Base-by-base conservation (phyloP, 2,329 filamentous ascomycete species). In the Ceratocystis cacaofunesta region DNA sequence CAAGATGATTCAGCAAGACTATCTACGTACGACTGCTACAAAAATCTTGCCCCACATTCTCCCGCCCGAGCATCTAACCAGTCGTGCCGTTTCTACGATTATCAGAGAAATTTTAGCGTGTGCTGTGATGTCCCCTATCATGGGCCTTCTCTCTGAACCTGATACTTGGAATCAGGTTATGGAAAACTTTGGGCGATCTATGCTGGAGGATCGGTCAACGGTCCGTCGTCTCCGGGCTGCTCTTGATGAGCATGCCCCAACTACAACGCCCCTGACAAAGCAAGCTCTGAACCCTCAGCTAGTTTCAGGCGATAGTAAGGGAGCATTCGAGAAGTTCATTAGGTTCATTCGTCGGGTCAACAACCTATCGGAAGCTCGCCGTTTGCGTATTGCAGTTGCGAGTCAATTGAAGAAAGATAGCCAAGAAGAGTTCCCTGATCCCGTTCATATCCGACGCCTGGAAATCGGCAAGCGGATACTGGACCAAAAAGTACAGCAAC, bases 131-230 rank as follows among this genome's bases (percentile, higher is more conserved):
- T 86, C 85, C 52, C 94, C 94, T 0, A 78, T 95, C 25, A 80
- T 96, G 72, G 85, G 87, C 70, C 78, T 91, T 68, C 78, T 99
- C 19, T 84, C 89, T 4, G 92, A 99, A 70, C 92, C 95, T 1
- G 95, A 99, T 76, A 95, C 88, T 7, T 99, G 92, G 92, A 97
- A 99, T 71, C 92, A 96, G 74, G 76, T 96, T 67, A 90, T 97
- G 81, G 92, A 97, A 75, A 92, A 87, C 65, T 90, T 87, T 75
- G 88, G 91, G 19, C 86, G 89, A 62, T 87, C 88, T 30, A 87
- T 95, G 78, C 80, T 99, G 52, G 94, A 97, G 74, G 95, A 99
- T 73, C 85, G 95, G 46, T 97, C 95, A 69, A 96, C 92, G 0
- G 92, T 99, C 48, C 86, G 89, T 66, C 95, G 91, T 74, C 82